Evolutionary conservation across 176 grass and related monocot species (phyloP).

Genomic region (Guadua angustifolia): DNA sequence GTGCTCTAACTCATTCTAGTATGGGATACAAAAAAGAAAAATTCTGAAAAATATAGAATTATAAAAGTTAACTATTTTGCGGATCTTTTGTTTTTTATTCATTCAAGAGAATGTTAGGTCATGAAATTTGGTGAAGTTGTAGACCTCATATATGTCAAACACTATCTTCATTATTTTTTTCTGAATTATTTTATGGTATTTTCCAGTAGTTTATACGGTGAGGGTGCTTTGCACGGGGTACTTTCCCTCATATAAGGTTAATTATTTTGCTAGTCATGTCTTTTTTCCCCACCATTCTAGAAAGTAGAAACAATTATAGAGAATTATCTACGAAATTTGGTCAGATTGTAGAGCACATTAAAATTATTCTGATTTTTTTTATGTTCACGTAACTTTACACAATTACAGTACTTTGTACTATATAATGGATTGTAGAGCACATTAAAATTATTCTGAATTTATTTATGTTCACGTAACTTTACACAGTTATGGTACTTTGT

Average conservation of each 20-base stretch:
- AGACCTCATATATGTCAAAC: neutral
- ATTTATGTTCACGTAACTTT: no score
- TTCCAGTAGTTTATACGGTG: neutral
- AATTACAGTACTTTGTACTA: neutral
- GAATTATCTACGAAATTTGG: neutral
- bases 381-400: no score
- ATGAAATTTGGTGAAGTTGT: neutral
- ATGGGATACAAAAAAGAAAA: neutral
- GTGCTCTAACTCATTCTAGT: conserved; percentile 16
- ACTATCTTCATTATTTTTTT: conserved; percentile 21
- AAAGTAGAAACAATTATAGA: neutral
- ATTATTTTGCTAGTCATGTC: neutral
- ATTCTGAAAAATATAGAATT: neutral
- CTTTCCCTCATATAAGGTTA: neutral
- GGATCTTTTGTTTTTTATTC: neutral
- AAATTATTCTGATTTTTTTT: neutral
- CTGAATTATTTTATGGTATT: neutral
- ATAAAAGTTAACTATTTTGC: neutral
- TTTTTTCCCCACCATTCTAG: neutral
- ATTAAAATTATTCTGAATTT: no score
- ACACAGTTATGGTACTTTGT: no score
- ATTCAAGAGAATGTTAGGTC: conserved; percentile 23
- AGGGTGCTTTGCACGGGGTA: neutral
- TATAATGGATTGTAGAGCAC: neutral
- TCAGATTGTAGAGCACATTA: neutral